A percentile compares a stretch with the other conserved stretches of the same genome.
Evolutionary conservation across 192 early-diverging fungal species (phyloP).

Genomic region (Mortierella claussenii): DNA sequence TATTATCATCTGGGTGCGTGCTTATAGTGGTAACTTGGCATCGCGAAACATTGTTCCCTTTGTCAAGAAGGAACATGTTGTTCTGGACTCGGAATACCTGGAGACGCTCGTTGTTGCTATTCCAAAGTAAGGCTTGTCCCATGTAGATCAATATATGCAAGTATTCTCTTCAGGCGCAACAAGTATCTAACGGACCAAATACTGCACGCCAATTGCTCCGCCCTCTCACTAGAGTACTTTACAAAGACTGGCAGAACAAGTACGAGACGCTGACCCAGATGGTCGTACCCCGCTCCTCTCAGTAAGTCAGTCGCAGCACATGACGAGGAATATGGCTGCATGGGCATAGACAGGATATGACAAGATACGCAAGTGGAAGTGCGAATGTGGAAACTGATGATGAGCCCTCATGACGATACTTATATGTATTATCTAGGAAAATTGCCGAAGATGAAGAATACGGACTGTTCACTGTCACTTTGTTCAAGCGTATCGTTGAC

Average conservation of each 20-base stretch:
- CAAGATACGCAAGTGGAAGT: too few relatives aligned
- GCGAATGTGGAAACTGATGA: not conserved
- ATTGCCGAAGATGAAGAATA: slow-evolving; percentile 98
- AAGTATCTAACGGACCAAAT: too few relatives aligned
- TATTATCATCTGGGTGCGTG: too few relatives aligned
- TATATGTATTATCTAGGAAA: slow-evolving; percentile 55
- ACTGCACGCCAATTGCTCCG: not conserved
- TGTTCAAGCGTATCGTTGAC: slow-evolving; percentile 90
- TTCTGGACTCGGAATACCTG: slow-evolving; percentile 94
- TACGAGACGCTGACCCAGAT: slow-evolving; percentile 95
- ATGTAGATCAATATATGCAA: too few relatives aligned
- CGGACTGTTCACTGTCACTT: slow-evolving; percentile 87
- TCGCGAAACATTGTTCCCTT: slow-evolving; percentile 87
- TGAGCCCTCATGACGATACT: not conserved
- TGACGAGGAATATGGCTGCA: too few relatives aligned
- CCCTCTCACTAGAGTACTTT: slow-evolving; percentile 60
- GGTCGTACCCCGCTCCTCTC: slow-evolving; percentile 95
- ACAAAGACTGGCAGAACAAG: slow-evolving; percentile 83
- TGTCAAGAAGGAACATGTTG: slow-evolving; percentile 92
- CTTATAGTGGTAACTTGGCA: slow-evolving; percentile 85
- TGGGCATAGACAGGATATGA: too few relatives aligned
- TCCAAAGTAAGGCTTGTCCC: slow-evolving; percentile 85
- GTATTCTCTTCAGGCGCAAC: too few relatives aligned
- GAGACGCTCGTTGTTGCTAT: slow-evolving; percentile 94
- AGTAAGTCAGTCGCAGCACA: slow-evolving; percentile 64